phyloP scores from a whole-genome alignment of 306 rosid species.

The Cucurbita pepo region DNA sequence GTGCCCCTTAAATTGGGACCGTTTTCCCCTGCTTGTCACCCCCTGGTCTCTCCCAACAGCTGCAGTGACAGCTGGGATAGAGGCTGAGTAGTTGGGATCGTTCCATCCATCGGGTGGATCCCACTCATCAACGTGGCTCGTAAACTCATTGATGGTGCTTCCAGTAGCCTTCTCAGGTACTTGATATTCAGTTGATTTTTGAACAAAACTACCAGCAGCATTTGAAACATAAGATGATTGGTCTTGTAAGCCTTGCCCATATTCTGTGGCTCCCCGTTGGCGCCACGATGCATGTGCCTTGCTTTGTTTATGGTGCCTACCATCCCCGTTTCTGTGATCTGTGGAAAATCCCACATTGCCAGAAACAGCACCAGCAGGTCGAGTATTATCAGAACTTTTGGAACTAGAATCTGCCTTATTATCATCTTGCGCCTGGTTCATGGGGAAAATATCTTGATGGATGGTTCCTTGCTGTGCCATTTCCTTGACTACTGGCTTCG shows the following conservation, averaged over 20 bases:
- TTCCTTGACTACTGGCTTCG: constrained; percentile 95
- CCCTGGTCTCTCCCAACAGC: constrained; percentile 39
- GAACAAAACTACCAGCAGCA: constrained; percentile 7
- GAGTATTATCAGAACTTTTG: constrained; percentile 18
- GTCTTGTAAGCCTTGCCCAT: constrained; percentile 32
- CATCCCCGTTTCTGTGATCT: constrained; percentile 43
- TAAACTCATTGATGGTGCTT: constrained; percentile 29
- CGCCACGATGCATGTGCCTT: constrained; percentile 55
- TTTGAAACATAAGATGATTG: constrained; percentile 13
- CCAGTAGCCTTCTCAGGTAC: constrained; percentile 22
- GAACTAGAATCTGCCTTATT: constrained; percentile 27
- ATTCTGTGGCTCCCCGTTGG: constrained; percentile 41
- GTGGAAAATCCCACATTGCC: constrained; percentile 30
- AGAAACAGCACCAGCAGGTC: constrained; percentile 17
- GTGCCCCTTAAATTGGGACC: constrained; percentile 45
- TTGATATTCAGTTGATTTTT: constrained; percentile 21
- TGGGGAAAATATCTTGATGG: constrained; percentile 25
- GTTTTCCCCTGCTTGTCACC: constrained; percentile 33
- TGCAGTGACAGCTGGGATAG: constrained; percentile 22
- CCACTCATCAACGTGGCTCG: constrained; percentile 25
- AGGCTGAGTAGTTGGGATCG: constrained; percentile 19
- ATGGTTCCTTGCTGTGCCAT: constrained; percentile 73
- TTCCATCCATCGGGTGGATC: constrained; percentile 34
- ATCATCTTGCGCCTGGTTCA: constrained; percentile 30
- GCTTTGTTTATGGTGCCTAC: constrained; percentile 52